A percentile compares a stretch with the other conserved stretches of the same genome.
Conservation (phyloP, 257 asterid genomes). For the Penstemon eatonii region DNA sequence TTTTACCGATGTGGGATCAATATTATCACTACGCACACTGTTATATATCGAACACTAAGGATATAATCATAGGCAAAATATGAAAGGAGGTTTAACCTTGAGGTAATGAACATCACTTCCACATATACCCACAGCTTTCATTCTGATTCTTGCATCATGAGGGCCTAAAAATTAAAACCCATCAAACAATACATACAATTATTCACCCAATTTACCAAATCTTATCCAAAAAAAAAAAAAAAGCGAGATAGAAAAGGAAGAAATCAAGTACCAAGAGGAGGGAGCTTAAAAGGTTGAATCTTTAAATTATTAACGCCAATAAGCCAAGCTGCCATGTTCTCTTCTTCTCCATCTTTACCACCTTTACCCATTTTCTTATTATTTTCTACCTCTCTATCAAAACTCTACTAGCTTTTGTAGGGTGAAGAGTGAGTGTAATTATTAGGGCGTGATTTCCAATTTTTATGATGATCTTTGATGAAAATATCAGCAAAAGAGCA, state of each 20-base stretch:
- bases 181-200: background rate
- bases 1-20: no score
- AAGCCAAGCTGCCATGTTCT: slow-evolving; percentile 98
- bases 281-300: slow-evolving; percentile 83
- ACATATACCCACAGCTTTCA: slow-evolving; percentile 97
- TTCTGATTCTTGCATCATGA: slow-evolving; percentile 79
- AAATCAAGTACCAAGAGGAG: slow-evolving; percentile 59
- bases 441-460: no score
- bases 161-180: slow-evolving; percentile 45
- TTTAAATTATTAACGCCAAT: slow-evolving; percentile 71
- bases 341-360: slow-evolving; percentile 43
- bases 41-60: no score
- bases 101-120: slow-evolving; percentile 97
- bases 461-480: no score
- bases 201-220: background rate
- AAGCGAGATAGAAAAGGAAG: background rate
- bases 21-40: no score
- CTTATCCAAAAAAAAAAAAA: background rate
- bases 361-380: slow-evolving; percentile 62
- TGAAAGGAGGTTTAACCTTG: slow-evolving; percentile 51
- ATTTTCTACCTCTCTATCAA: no score
- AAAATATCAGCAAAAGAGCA: no score
- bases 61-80: background rate
- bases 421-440: no score
- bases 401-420: no score